A percentile compares a stretch with the other conserved stretches of the same genome.
Evolutionary conservation across 2,329 filamentous ascomycete genomes (phyloP).

Genomic region (Microdochium paspali): DNA sequence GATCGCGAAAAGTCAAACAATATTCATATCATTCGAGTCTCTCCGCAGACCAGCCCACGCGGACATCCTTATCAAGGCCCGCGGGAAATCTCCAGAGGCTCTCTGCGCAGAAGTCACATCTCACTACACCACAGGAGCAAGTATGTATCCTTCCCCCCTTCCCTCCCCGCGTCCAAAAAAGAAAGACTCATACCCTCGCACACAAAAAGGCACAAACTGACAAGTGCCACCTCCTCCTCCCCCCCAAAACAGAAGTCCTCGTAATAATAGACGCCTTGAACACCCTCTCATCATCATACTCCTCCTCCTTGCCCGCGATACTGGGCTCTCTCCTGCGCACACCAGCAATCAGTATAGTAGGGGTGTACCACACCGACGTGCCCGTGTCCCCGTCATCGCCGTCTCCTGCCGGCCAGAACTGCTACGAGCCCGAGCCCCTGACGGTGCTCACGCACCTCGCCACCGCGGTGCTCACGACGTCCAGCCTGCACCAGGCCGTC

Average conservation of each 20-base stretch:
- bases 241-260: slow-evolving; percentile 42
- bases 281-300: slow-evolving; percentile 43
- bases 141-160: neutral
- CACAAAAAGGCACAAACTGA: neutral
- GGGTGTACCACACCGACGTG: slow-evolving; percentile 75
- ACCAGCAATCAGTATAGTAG: slow-evolving; percentile 62
- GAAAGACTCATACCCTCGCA: neutral
- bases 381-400: slow-evolving; percentile 36
- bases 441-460: slow-evolving; percentile 72
- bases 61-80: slow-evolving; percentile 58
- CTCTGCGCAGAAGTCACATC: slow-evolving; percentile 52
- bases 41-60: slow-evolving; percentile 53
- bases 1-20: slow-evolving; percentile 57
- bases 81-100: slow-evolving; percentile 44
- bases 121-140: slow-evolving; percentile 26
- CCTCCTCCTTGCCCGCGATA: slow-evolving; percentile 54
- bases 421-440: slow-evolving; percentile 60
- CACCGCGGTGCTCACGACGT: slow-evolving; percentile 72
- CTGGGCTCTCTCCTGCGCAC: slow-evolving; percentile 59
- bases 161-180: too few relatives aligned
- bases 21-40: slow-evolving; percentile 73
- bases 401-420: slow-evolving; percentile 23
- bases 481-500: slow-evolving; percentile 65
- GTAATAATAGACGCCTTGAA: slow-evolving; percentile 76
- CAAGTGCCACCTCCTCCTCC: neutral